Evolutionary conservation across 352 stramenopile species (phyloP).

Genomic region (Phytophthora vignae): DNA sequence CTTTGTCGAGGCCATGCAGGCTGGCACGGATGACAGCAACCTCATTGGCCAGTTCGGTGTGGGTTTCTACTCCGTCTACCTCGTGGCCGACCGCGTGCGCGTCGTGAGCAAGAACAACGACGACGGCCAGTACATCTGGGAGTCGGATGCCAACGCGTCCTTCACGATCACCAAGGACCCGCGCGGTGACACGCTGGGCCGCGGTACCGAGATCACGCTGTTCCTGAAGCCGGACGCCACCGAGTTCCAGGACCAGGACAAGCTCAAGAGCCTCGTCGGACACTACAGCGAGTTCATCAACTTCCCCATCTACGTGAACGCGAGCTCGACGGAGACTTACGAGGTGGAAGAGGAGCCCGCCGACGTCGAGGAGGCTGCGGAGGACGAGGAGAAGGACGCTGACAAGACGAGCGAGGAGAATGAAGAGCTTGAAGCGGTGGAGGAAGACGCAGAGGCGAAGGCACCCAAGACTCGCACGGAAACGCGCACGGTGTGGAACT

Average conservation of each 20-base stretch:
- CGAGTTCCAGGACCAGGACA: slow-evolving; percentile 96
- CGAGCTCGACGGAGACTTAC: slow-evolving; percentile 91
- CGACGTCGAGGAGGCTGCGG: slow-evolving; percentile 55
- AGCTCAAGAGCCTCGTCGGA: slow-evolving; percentile 95
- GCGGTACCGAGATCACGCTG: slow-evolving; percentile 99
- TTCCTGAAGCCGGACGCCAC: slow-evolving; percentile 98
- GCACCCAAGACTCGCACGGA: slow-evolving; percentile 91
- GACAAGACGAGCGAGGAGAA: slow-evolving; percentile 51
- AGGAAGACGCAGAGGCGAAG: slow-evolving; percentile 68
- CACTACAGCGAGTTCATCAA: slow-evolving; percentile 99
- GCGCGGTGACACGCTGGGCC: slow-evolving; percentile 94
- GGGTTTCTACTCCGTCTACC: slow-evolving; percentile 99
- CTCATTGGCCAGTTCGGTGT: slow-evolving; percentile 99
- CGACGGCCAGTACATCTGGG: slow-evolving; percentile 99
- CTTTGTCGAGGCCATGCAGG: slow-evolving; percentile 97
- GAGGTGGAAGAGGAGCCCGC: slow-evolving; percentile 92
- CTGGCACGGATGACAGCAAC: slow-evolving; percentile 91
- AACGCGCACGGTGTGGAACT: slow-evolving; percentile 95
- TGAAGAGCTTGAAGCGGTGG: slow-evolving; percentile 81
- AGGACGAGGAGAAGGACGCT: slow-evolving; percentile 65
- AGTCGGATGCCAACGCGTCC: slow-evolving; percentile 96
- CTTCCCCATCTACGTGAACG: slow-evolving; percentile 99
- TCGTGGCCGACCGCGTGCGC: slow-evolving; percentile 96
- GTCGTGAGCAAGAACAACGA: slow-evolving; percentile 98
- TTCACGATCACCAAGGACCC: slow-evolving; percentile 98